Base-by-base conservation (phyloP, 257 asterid genomes). In the Scutellaria barbata region DNA sequence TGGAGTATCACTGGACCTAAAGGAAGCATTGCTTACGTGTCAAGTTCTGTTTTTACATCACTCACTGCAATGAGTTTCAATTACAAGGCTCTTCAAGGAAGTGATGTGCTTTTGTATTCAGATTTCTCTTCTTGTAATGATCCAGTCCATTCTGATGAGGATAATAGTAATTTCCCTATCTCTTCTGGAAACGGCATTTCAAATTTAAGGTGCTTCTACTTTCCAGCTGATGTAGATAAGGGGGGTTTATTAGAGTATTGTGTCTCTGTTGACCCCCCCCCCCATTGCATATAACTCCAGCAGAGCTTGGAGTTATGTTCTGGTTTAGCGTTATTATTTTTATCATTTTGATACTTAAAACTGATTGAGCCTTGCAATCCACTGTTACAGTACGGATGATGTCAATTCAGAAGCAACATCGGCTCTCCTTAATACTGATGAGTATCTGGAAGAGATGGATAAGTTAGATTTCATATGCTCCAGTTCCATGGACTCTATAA, bases 381-480 rank as follows among this genome's bases (percentile, higher is more conserved):
- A 51, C 42, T 46, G 66, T 42, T 41, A 67, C 81, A 89, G 96
- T 72, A 76, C 66, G 72, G 77, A 53, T 50, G 81, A 76, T 73
- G 59, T 74, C 50, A 51, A 12, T 51, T 51, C 68, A 67, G 84
- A 81, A 81, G 78, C 77, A 62, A 71, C 66, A 16, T 50, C 76
- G 17, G 64, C 68, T 45, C 74, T 80, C 69, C 74, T 52, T 65
- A 67, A 64, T 40, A 58, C 52, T 37, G 84, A 80, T 58, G 95
- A 84, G 70, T 68, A 69, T 77, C 51, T 71, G 65, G 92, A 89
- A 78, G 96, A 91, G 82, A 85, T 73, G 55, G 92, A 88, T 73
- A 94, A 88, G 78, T 75, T 94, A 75, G 81, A 87, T 71, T 94
- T 83, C 80, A 71, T 91, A 77, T 81, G 94, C 79, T 85, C 93